Evolutionary conservation across 129 eudicot genomes (phyloP).

Genomic region (Scalesia atractyloides): DNA sequence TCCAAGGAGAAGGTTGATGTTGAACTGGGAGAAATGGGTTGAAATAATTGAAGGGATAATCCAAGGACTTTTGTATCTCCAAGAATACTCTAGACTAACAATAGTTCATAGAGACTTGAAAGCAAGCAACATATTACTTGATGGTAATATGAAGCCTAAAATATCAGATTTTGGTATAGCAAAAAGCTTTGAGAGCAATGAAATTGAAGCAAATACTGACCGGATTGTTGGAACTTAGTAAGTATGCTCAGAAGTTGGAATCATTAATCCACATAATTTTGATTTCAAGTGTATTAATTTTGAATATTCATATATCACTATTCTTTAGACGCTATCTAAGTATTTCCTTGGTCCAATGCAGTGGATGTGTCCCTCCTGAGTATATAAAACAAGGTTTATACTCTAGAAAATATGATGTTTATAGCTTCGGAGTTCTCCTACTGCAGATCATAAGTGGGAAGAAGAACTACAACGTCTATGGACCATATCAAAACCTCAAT

Average conservation of each 20-base stretch:
- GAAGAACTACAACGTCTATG: constrained; percentile 30
- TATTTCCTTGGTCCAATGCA: constrained; percentile 13
- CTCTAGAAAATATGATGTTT: constrained; percentile 57
- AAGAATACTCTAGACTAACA: constrained; percentile 54
- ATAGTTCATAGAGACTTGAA: constrained; percentile 60
- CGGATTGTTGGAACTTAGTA: constrained; percentile 64
- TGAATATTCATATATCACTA: not conserved
- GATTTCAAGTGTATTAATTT: no score
- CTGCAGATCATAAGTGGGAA: constrained; percentile 48
- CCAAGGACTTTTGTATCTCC: constrained; percentile 63
- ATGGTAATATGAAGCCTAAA: constrained; percentile 49
- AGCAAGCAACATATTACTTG: constrained; percentile 55
- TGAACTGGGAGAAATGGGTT: constrained; percentile 52
- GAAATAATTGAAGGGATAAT: constrained; percentile 53
- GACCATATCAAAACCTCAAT: constrained; percentile 30
- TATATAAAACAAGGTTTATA: constrained; percentile 41
- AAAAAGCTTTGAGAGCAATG: constrained; percentile 50
- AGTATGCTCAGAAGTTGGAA: constrained; percentile 18
- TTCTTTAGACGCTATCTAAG: not conserved
- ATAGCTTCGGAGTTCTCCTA: constrained; percentile 55
- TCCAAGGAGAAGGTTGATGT: constrained; percentile 32
- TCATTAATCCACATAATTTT: no score
- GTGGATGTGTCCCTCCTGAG: constrained; percentile 63
- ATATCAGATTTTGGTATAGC: constrained; percentile 66
- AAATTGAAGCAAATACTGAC: constrained; percentile 46